Evolutionary conservation across 176 grass and related monocot species (phyloP).

Genomic region (Pontederia crassipes): DNA sequence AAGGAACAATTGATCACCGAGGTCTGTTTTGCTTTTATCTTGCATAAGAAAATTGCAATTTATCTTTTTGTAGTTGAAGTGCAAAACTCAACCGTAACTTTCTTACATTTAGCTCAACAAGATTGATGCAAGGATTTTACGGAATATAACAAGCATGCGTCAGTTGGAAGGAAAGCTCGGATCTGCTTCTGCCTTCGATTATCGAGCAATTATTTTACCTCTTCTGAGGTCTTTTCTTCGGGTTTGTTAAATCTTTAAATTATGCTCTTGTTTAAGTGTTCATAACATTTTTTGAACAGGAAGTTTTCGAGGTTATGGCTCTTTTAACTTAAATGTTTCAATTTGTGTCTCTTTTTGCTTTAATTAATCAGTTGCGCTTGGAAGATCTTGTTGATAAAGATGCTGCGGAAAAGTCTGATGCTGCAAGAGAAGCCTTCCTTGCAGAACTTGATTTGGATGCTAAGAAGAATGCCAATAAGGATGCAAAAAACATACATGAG

Average conservation of each 20-base stretch:
- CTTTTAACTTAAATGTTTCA: background rate
- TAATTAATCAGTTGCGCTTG: constrained; percentile 48
- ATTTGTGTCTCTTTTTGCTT: background rate
- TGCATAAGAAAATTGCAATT: constrained; percentile 1
- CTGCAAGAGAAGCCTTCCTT: constrained; percentile 86
- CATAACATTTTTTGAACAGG: background rate
- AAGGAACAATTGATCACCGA: constrained; percentile 51
- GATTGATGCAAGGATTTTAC: constrained; percentile 74
- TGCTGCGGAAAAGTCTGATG: constrained; percentile 86
- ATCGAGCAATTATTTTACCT: constrained; percentile 56
- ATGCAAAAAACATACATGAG: constrained; percentile 53
- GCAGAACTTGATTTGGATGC: constrained; percentile 90
- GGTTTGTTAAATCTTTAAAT: constrained; percentile 27
- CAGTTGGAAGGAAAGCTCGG: constrained; percentile 66
- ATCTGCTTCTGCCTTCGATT: constrained; percentile 53
- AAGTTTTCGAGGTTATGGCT: background rate
- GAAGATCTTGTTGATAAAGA: constrained; percentile 82
- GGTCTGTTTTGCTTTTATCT: constrained; percentile 22
- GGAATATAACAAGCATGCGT: constrained; percentile 36
- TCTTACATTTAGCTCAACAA: constrained; percentile 60
- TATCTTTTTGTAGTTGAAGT: constrained; percentile 4
- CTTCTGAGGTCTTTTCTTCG: constrained; percentile 57
- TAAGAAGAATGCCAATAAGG: constrained; percentile 61
- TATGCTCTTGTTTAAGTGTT: constrained; percentile 4
- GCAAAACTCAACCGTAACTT: constrained; percentile 7